phyloP scores from a whole-genome alignment of 768 basidiomycete species.

The Mycena metata region DNA sequence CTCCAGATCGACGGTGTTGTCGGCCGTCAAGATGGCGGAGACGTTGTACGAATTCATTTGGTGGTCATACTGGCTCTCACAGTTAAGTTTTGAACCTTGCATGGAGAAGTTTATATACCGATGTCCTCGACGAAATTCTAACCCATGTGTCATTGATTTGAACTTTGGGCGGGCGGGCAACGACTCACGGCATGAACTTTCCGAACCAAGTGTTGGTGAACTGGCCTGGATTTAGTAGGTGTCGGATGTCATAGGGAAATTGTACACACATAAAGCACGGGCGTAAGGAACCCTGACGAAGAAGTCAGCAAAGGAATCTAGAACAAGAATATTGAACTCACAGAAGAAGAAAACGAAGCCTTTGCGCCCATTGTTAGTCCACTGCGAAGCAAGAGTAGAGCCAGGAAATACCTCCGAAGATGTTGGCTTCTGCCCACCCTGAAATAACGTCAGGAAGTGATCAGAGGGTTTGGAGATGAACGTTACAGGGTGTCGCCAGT shows the following conservation, averaged over 20 bases:
- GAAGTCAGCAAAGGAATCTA: not conserved
- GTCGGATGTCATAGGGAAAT: not conserved
- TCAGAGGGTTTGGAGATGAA: not conserved
- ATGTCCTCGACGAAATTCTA: constrained; percentile 26
- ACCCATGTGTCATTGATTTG: not conserved
- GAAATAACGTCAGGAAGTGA: not conserved
- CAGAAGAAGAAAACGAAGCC: constrained; percentile 40
- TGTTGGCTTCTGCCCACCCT: constrained; percentile 74
- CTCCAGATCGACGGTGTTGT: constrained; percentile 67
- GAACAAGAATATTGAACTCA: not conserved
- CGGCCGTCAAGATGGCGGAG: constrained; percentile 64
- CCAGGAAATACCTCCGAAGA: constrained; percentile 47
- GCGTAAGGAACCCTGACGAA: constrained; percentile 49
- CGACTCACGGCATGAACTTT: constrained; percentile 66
- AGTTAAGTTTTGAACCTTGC: constrained; percentile 33
- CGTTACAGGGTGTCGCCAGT: constrained; percentile 65
- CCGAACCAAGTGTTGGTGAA: constrained; percentile 77
- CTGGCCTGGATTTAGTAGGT: constrained; percentile 37
- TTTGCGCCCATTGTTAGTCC: constrained; percentile 26
- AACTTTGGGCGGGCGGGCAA: no score
- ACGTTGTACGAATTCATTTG: constrained; percentile 71
- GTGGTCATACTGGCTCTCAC: constrained; percentile 70
- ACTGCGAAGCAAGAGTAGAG: constrained; percentile 58
- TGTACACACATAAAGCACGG: constrained; percentile 49
- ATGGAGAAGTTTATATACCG: constrained; percentile 17